phyloP scores from a whole-genome alignment of 225 moss, liverwort and hornwort genomes.

The Thuidium tamariscinum region DNA sequence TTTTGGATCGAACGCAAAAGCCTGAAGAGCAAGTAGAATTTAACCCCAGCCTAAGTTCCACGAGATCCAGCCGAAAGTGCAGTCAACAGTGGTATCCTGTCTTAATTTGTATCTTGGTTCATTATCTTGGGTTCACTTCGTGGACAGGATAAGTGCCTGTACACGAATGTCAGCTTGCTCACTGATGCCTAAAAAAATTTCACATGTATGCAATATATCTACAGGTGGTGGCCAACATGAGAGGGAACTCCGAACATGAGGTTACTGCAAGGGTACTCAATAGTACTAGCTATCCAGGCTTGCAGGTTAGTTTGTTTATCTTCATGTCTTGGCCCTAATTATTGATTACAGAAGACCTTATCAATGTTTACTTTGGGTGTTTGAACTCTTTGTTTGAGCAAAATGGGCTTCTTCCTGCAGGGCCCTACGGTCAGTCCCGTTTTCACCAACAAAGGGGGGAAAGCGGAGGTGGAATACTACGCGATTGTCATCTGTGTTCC shows the following conservation, averaged over 20 bases:
- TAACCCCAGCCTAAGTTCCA: not conserved
- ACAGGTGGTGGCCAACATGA: slow-evolving; percentile 72
- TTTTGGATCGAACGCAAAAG: not conserved
- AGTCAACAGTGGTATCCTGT: not conserved
- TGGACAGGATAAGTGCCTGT: not conserved
- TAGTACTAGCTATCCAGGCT: slow-evolving; percentile 30
- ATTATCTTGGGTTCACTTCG: not conserved
- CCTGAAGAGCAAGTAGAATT: not conserved
- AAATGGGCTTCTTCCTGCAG: slow-evolving; percentile 1
- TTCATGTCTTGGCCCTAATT: not conserved
- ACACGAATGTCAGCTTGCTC: not conserved
- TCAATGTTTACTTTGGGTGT: not conserved
- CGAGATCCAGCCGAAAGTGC: not conserved
- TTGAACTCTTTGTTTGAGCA: not conserved
- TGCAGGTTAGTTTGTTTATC: slow-evolving; percentile 33
- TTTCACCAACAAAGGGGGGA: slow-evolving; percentile 8
- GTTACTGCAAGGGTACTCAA: slow-evolving; percentile 46
- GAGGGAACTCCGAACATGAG: slow-evolving; percentile 58
- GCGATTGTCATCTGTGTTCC: slow-evolving; percentile 62
- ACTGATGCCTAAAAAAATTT: not conserved
- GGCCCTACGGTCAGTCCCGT: slow-evolving; percentile 74
- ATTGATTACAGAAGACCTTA: not conserved
- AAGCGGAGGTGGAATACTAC: slow-evolving; percentile 44
- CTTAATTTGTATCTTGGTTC: not conserved
- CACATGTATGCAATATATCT: not conserved